Conservation (phyloP, 1,284 basidiomycete genomes). For the Coriolopsis trogii region DNA sequence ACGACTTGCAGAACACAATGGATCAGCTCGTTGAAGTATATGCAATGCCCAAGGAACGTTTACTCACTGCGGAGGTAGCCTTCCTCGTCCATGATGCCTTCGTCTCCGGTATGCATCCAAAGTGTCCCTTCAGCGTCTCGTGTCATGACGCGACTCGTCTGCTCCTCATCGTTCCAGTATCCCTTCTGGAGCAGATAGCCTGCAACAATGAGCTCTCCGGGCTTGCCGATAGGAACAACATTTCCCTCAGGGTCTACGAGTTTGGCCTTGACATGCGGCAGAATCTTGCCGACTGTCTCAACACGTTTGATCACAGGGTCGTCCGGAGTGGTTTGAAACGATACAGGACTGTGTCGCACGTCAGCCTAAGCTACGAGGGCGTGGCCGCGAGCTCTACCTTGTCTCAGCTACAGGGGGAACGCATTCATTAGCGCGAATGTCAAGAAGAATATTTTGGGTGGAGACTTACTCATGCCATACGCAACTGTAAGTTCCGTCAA, state of each 20-base stretch:
- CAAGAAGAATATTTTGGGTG: not conserved
- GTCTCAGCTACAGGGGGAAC: constrained; percentile 39
- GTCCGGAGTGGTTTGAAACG: constrained; percentile 72
- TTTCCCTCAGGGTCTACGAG: constrained; percentile 62
- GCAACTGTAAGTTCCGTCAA: constrained; percentile 74
- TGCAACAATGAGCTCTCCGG: constrained; percentile 75
- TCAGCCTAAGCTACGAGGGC: no score
- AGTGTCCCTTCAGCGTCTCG: constrained; percentile 56
- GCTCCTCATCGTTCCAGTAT: constrained; percentile 78
- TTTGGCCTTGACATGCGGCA: constrained; percentile 80
- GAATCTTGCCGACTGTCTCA: constrained; percentile 78
- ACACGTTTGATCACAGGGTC: constrained; percentile 76
- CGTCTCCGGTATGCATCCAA: constrained; percentile 89
- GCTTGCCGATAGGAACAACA: constrained; percentile 64
- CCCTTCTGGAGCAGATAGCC: constrained; percentile 84
- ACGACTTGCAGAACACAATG: constrained; percentile 55
- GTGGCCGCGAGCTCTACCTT: no score
- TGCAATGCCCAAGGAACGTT: not conserved
- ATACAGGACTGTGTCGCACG: constrained; percentile 66
- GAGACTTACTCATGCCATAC: constrained; percentile 79
- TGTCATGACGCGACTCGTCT: constrained; percentile 67
- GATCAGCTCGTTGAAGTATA: constrained; percentile 1
- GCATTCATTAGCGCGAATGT: not conserved
- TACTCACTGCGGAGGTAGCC: constrained; percentile 74
- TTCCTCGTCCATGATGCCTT: constrained; percentile 81